Evolutionary conservation across 208 protist genomes (phyloP).

Genomic region (Histomonas meleagridis): DNA sequence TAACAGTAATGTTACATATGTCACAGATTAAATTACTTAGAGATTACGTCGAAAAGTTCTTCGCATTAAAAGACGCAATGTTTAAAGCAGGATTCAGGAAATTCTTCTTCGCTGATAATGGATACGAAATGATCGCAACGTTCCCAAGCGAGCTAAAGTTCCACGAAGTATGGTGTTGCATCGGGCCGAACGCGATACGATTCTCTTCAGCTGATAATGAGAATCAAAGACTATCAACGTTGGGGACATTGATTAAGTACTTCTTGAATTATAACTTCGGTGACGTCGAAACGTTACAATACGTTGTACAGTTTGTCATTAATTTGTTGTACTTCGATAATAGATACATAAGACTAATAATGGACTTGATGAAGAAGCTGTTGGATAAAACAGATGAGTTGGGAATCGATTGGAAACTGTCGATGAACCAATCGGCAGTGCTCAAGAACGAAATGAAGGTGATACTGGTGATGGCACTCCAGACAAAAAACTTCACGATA

Average conservation of each 20-base stretch:
- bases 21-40: background rate
- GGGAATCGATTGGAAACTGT: background rate
- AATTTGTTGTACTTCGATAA: background rate
- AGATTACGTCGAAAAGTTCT: background rate
- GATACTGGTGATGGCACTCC: no score
- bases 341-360: background rate
- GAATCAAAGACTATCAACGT: background rate
- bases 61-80: background rate
- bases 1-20: background rate
- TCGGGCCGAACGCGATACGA: background rate
- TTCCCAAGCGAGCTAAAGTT: background rate
- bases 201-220: background rate
- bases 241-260: no score
- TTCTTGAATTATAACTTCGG: background rate
- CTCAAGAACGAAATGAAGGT: background rate
- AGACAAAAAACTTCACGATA: no score
- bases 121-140: background rate
- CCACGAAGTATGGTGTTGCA: background rate
- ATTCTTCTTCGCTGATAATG: background rate
- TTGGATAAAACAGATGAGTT: background rate
- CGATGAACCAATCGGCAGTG: background rate
- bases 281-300: background rate
- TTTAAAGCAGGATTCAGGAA: background rate
- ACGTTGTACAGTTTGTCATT: background rate
- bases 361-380: background rate